Conservation (phyloP, 176 grass and related monocot species). For the Oryza glaberrima region DNA sequence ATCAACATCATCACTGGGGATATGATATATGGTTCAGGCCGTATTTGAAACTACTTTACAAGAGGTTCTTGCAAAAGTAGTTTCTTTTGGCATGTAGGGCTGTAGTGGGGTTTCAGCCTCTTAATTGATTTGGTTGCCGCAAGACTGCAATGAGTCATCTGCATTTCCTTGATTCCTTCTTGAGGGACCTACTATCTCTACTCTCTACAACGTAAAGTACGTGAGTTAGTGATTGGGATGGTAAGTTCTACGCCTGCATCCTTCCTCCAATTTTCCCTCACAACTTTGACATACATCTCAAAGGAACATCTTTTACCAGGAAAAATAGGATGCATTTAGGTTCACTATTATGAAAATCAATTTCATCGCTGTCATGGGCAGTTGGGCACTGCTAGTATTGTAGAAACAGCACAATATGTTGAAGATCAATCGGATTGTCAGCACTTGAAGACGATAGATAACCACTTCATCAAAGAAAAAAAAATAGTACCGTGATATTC, state of each 20-base stretch:
- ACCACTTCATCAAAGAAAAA: background rate
- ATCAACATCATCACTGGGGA: background rate
- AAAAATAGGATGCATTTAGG: background rate
- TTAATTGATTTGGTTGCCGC: constrained; percentile 17
- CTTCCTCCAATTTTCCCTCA: background rate
- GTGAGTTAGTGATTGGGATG: background rate
- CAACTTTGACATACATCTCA: background rate
- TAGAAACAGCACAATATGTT: background rate
- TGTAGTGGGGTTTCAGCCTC: constrained; percentile 14
- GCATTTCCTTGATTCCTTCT: background rate
- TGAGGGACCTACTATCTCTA: constrained; percentile 3
- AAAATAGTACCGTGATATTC: background rate
- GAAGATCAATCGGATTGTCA: constrained; percentile 2
- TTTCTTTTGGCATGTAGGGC: constrained; percentile 28
- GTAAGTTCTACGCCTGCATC: background rate
- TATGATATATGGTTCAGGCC: constrained; percentile 31
- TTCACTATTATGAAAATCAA: background rate
- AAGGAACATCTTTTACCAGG: background rate
- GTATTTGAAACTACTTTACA: constrained; percentile 8
- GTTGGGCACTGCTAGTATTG: background rate
- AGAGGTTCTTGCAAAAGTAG: constrained; percentile 1
- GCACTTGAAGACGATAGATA: background rate
- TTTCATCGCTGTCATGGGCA: background rate
- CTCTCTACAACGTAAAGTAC: background rate
- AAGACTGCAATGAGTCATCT: background rate